A percentile compares a stretch with the other conserved stretches of the same genome.
Evolutionary conservation across 2,329 filamentous ascomycete genomes (phyloP).

Genomic region (Ceratocystis lukuohia): DNA sequence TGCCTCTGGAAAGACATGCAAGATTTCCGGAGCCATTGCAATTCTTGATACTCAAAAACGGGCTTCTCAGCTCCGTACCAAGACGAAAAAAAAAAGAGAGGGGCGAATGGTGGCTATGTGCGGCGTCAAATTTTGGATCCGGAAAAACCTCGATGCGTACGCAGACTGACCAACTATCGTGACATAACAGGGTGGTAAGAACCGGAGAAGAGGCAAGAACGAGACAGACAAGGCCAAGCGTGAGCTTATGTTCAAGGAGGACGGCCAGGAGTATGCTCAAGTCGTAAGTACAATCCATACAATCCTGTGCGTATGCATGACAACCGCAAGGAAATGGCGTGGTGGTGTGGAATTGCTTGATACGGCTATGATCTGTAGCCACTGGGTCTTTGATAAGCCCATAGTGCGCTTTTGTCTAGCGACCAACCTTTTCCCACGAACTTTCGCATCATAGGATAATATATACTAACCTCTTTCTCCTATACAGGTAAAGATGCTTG

Average conservation of each 20-base stretch:
- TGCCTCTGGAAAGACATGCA: not conserved
- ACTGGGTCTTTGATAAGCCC: not conserved
- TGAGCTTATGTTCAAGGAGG: slow-evolving; percentile 97
- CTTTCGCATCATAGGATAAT: not conserved
- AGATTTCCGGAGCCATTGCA: not conserved
- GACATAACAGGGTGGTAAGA: slow-evolving; percentile 77
- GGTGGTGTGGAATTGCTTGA: not conserved
- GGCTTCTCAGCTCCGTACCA: not conserved
- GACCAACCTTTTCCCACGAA: not conserved
- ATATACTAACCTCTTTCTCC: slow-evolving; percentile 20
- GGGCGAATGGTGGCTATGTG: not conserved
- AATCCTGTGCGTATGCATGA: not conserved
- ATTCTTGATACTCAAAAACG: not conserved
- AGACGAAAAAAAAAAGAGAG: not conserved
- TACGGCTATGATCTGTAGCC: not conserved
- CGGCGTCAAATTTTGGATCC: not conserved
- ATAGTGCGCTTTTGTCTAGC: not conserved
- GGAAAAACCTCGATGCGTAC: not conserved
- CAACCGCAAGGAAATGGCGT: not conserved
- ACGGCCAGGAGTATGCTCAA: slow-evolving; percentile 57
- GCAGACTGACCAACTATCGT: not conserved
- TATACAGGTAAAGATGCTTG: slow-evolving; percentile 66
- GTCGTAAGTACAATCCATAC: slow-evolving; percentile 14
- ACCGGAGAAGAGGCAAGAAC: slow-evolving; percentile 96
- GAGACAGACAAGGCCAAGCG: slow-evolving; percentile 99